Conservation (phyloP, 1,139 yeast species). For the Nadsonia starkeyi-henricii region DNA sequence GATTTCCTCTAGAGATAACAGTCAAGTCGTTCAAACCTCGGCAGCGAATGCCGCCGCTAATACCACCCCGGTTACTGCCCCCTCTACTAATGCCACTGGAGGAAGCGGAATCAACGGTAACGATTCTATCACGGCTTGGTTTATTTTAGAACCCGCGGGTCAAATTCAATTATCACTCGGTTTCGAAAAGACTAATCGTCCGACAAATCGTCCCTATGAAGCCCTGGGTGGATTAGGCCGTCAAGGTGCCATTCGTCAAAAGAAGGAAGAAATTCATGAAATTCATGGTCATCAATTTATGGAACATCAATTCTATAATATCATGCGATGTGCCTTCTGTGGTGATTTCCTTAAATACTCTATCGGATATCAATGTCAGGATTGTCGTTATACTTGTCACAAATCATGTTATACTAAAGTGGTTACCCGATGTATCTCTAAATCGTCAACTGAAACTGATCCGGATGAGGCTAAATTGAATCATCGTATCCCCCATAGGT, state of each 20-base stretch:
- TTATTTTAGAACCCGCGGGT: slow-evolving; percentile 86
- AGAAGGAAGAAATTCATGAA: slow-evolving; percentile 88
- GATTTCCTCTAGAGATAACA: too few species aligned
- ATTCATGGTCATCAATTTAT: slow-evolving; percentile 96
- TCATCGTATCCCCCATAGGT: slow-evolving; percentile 93
- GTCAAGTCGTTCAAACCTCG: too few species aligned
- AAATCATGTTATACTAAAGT: slow-evolving; percentile 88
- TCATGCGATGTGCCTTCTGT: slow-evolving; percentile 95
- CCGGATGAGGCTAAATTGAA: slow-evolving; percentile 83
- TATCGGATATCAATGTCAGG: slow-evolving; percentile 93
- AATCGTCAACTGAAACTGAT: slow-evolving; percentile 71
- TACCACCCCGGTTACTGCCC: slow-evolving; percentile 2
- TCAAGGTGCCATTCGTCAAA: slow-evolving; percentile 94
- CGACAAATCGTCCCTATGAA: slow-evolving; percentile 29
- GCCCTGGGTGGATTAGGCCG: slow-evolving; percentile 76
- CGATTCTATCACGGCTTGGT: slow-evolving; percentile 56
- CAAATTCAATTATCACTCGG: slow-evolving; percentile 67
- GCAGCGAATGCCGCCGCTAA: slow-evolving; percentile 1
- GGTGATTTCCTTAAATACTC: slow-evolving; percentile 81
- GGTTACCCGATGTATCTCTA: slow-evolving; percentile 89
- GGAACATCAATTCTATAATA: slow-evolving; percentile 86
- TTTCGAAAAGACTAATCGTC: slow-evolving; percentile 54
- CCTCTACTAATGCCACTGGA: too few species aligned
- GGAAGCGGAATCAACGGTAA: too few species aligned
- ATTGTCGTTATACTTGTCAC: slow-evolving; percentile 87